These are phyloP conservation scores for Ceratobasidium theobromae DNA, from an alignment of 1,284 basidiomycete species.

Conservation along the genomic window DNA sequence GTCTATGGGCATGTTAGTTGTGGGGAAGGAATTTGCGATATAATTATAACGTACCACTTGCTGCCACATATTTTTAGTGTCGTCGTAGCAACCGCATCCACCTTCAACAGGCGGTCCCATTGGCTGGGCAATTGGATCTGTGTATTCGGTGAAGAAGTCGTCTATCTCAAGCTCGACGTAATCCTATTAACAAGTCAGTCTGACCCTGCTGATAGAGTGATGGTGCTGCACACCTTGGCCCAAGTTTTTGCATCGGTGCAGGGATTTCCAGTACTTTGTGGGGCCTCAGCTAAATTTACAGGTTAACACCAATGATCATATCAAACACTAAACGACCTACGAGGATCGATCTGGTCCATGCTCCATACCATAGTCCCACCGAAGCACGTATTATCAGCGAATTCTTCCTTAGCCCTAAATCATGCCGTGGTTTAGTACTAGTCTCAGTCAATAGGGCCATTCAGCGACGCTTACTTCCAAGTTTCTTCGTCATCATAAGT, in stretches of 20 bases:
- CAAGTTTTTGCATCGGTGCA: conserved; percentile 8
- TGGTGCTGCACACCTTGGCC: not conserved
- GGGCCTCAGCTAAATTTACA: not conserved
- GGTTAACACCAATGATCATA: not conserved
- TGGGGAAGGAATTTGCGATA: not conserved
- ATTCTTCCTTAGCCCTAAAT: conserved; percentile 6
- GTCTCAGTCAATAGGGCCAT: not conserved
- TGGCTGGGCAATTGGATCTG: not conserved
- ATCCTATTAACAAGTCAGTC: not conserved
- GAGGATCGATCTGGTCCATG: conserved; percentile 20
- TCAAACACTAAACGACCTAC: not conserved
- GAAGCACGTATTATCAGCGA: conserved; percentile 16
- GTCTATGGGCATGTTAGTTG: not conserved
- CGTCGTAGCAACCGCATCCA: conserved; percentile 14
- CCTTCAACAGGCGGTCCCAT: not conserved
- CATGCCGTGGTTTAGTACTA: not conserved
- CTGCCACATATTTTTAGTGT: conserved; percentile 9
- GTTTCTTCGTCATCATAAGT: conserved; percentile 17
- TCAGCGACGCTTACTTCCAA: not conserved
- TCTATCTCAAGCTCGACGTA: conserved; percentile 8
- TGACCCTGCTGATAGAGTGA: not conserved
- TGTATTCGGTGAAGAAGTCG: conserved; percentile 11
- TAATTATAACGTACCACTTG: conserved; percentile 3
- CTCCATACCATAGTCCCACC: conserved; percentile 24
- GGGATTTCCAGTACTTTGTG: conserved; percentile 1